Evolutionary conservation across 2,329 filamentous ascomycete genomes (phyloP).

Genomic region (Diaporthe aspalathi): DNA sequence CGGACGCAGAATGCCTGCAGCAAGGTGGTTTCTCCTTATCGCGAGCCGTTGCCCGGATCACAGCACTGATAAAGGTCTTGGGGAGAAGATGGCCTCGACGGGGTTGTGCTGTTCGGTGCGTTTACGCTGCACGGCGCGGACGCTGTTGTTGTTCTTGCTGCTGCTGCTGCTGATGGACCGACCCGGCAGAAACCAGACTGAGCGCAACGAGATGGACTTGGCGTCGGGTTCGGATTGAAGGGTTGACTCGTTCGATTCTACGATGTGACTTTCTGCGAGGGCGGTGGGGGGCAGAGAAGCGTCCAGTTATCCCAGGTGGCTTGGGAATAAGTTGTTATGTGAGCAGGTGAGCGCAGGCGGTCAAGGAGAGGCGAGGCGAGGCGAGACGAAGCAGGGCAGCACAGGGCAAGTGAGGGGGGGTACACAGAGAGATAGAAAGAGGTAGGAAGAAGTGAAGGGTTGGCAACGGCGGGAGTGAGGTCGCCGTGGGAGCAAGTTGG

Average conservation of each 20-base stretch:
- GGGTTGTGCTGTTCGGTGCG: conserved; percentile 20
- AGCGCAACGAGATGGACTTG: conserved; percentile 19
- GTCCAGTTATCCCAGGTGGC: conserved; percentile 23
- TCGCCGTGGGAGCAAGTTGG: conserved; percentile 31
- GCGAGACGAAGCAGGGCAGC: background rate
- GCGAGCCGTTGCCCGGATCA: conserved; percentile 35
- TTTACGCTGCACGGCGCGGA: conserved; percentile 2
- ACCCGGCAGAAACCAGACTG: background rate
- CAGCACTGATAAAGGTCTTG: conserved; percentile 32
- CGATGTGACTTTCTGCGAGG: conserved; percentile 19
- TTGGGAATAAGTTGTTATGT: conserved; percentile 3
- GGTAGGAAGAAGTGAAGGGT: conserved; percentile 33
- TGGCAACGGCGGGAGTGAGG: conserved; percentile 30
- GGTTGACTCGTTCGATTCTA: conserved; percentile 20
- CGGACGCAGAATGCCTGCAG: conserved; percentile 36
- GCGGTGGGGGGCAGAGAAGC: conserved; percentile 21
- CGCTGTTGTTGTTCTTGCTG: no score
- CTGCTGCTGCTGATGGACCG: conserved; percentile 8
- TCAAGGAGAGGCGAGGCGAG: conserved; percentile 26
- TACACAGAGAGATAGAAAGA: conserved; percentile 17
- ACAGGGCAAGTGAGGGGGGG: conserved; percentile 17
- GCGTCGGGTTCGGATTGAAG: conserved; percentile 18
- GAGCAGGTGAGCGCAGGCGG: conserved; percentile 24
- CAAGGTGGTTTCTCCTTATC: conserved; percentile 38
- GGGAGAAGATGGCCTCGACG: conserved; percentile 18